Evolutionary conservation across 1,139 yeast genomes (phyloP), one percentile per base, ranked within the genome.

Genomic region (Yamadazyma conglobata): DNA sequence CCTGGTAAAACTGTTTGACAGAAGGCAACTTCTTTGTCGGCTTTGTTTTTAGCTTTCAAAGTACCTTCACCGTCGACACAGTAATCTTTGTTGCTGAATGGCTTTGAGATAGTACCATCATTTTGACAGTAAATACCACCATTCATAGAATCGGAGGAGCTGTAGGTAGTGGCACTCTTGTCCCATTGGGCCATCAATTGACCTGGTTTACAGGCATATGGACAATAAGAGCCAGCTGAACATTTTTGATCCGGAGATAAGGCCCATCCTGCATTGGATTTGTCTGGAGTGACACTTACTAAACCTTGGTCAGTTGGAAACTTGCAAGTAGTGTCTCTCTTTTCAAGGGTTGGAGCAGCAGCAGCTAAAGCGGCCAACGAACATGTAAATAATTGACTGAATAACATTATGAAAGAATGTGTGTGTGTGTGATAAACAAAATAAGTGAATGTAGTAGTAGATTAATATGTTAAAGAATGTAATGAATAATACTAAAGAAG

Each of bases 1-100:
- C 96, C 96, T 14, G 96, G 96, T 38, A 87, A 68, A 10, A 87
- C 95, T 3, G 95, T 87, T 64, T 88, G 96, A 58, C 96, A 87
- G 58, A 87, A 79, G 8, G 95, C 88, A 41, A 85, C 87, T 38
- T 73, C 63, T 25, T 65, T 60, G 28, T 64, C 62, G 10, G 75
- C 73, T 15, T 53, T 48, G 64, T 84, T 85, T 37, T 64, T 50
- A 24, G 77, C 94, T 19, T 59, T 48, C 17, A 85, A 77, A 12
- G 89, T 74, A 21, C 88, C 91, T 39, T 75, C 72, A 35, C 95
- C 95, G 38, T 80, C 79, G 40, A 72, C 70, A 61, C 96, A 87
- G 61, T 77, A 81, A 27, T 64, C 77, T 41, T 67, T 68, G 45
- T 70, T 63, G 6, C 72, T 49, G 54, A 73, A 77, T 27, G 86